Conservation (phyloP, 106 monocot species). For the Alisma plantagoaquatica region DNA sequence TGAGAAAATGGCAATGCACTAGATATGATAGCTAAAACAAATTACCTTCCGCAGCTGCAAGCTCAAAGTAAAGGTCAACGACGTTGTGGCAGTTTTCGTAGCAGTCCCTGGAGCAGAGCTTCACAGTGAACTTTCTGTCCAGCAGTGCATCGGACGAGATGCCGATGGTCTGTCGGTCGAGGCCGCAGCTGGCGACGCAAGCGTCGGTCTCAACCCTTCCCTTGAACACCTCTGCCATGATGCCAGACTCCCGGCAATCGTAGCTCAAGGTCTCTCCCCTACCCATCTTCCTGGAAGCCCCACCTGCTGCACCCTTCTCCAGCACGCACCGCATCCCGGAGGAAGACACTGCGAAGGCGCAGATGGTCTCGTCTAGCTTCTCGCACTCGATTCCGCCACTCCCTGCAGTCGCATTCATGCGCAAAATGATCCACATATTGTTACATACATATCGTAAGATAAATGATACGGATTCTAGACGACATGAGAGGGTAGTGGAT, state of each 20-base stretch:
- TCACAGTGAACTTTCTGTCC: conserved; percentile 27
- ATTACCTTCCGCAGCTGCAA: conserved; percentile 74
- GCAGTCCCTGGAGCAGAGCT: conserved; percentile 57
- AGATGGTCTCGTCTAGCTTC: conserved; percentile 11
- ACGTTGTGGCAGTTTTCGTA: conserved; percentile 64
- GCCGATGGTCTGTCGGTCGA: conserved; percentile 40
- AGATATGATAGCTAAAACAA: no score
- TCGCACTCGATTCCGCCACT: conserved; percentile 18
- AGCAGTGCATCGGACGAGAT: conserved; percentile 63
- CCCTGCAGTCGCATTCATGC: no score
- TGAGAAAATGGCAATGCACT: no score
- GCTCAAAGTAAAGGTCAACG: conserved; percentile 69
- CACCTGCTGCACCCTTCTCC: conserved; percentile 20
- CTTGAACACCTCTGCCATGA: conserved; percentile 6
- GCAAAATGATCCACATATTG: no score
- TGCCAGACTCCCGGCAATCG: conserved; percentile 14
- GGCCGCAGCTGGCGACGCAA: conserved; percentile 60
- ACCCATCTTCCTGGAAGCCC: no score
- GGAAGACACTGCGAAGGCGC: conserved; percentile 36
- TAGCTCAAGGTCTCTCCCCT: conserved; percentile 5
- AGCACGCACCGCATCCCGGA: conserved; percentile 31
- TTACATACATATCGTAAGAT: no score
- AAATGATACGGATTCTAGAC: no score
- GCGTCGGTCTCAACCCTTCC: conserved; percentile 25
- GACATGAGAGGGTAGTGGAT: no score